These are phyloP conservation scores for Trichophyton benhamiae DNA, from an alignment of 2,329 filamentous ascomycete species.

Conservation along the genomic window DNA sequence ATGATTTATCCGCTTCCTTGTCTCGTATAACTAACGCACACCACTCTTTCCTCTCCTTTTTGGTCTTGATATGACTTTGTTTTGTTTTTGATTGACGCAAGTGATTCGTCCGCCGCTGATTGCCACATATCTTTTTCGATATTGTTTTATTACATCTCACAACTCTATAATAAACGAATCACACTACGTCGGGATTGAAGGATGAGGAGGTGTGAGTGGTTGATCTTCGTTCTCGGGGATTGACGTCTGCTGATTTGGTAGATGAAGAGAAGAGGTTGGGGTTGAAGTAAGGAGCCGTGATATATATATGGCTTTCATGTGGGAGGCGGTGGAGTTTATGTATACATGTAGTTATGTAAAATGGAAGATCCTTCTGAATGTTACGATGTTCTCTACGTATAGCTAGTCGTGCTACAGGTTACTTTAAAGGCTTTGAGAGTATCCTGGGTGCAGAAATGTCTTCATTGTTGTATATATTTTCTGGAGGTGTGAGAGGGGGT, in stretches of 20 bases:
- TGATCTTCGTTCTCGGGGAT: not conserved
- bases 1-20: not conserved
- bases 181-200: not conserved
- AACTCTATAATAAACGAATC: slow-evolving; percentile 1
- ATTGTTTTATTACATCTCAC: slow-evolving; percentile 3
- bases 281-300: not conserved
- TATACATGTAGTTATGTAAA: slow-evolving; percentile 3
- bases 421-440: not conserved
- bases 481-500: not conserved
- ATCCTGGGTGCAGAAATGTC: not conserved
- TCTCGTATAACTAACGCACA: not conserved
- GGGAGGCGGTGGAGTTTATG: not conserved
- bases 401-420: too few species aligned
- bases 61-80: not conserved
- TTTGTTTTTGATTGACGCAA: not conserved
- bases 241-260: not conserved
- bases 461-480: not conserved
- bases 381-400: not conserved
- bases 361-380: not conserved
- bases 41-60: not conserved
- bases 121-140: not conserved
- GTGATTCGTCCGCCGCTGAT: not conserved
- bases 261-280: not conserved
- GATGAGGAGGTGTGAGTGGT: not conserved
- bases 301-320: not conserved